Evolutionary conservation across 2,329 filamentous ascomycete genomes (phyloP).

Genomic region (Emergomyces orientalis): DNA sequence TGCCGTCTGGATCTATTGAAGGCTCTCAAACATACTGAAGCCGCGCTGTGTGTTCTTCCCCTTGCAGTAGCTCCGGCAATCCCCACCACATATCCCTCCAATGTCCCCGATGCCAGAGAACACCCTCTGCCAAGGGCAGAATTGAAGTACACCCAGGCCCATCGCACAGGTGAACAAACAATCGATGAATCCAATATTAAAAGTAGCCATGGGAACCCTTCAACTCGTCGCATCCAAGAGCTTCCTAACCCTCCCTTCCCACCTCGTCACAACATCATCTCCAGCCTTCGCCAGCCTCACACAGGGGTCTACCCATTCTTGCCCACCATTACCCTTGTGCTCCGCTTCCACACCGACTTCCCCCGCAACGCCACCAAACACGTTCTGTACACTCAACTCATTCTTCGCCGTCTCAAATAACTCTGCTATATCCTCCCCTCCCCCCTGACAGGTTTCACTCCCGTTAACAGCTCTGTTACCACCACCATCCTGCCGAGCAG

Average conservation of each 20-base stretch:
- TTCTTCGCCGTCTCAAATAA: conserved; percentile 22
- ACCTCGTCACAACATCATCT: conserved; percentile 13
- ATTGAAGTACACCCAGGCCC: not conserved
- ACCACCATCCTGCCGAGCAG: conserved; percentile 3
- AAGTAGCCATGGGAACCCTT: not conserved
- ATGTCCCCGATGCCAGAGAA: not conserved
- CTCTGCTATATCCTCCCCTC: conserved; percentile 17
- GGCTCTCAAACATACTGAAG: not conserved
- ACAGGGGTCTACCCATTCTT: conserved; percentile 6
- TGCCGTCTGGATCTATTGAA: not conserved
- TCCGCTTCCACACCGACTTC: not conserved
- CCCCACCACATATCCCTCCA: not conserved
- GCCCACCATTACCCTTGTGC: not conserved
- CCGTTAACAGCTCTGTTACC: conserved; percentile 4
- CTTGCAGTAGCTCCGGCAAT: not conserved
- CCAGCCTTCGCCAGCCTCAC: conserved; percentile 11
- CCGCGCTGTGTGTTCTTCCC: not conserved
- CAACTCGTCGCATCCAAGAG: conserved; percentile 36
- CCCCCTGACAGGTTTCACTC: not conserved
- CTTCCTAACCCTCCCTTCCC: conserved; percentile 36
- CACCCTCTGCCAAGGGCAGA: not conserved
- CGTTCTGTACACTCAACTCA: conserved; percentile 14
- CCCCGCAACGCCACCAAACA: conserved; percentile 12
- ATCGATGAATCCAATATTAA: not conserved
- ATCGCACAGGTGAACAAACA: not conserved